These are phyloP conservation scores for Talaromyces rugulosus DNA, from an alignment of 2,329 filamentous ascomycete species.

Conservation along the genomic window DNA sequence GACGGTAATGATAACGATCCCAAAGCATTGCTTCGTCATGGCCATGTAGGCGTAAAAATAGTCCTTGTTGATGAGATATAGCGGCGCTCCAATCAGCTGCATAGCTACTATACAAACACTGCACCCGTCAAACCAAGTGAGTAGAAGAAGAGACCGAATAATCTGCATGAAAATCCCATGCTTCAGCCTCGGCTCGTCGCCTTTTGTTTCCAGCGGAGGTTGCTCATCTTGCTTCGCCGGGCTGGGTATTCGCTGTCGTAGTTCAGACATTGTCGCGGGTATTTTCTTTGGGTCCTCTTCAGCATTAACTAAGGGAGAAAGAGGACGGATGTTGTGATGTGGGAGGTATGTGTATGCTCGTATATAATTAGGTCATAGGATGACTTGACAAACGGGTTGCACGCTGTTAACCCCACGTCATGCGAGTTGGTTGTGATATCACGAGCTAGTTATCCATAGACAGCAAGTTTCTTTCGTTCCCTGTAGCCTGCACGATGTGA, in stretches of 20 bases:
- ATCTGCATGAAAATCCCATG: slow-evolving; percentile 44
- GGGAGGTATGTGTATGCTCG: neutral
- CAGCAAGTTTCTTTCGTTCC: neutral
- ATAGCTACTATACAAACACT: slow-evolving; percentile 46
- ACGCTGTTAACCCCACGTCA: neutral
- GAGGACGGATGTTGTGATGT: neutral
- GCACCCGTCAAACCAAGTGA: slow-evolving; percentile 43
- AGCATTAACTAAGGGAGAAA: neutral
- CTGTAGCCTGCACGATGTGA: neutral
- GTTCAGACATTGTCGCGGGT: slow-evolving; percentile 25
- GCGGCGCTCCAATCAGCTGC: slow-evolving; percentile 57
- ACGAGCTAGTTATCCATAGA: neutral
- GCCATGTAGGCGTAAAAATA: slow-evolving; percentile 64
- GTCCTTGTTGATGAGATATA: slow-evolving; percentile 58
- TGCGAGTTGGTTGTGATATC: neutral
- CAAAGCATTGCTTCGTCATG: slow-evolving; percentile 62
- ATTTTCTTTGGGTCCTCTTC: neutral
- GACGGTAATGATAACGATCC: slow-evolving; percentile 57
- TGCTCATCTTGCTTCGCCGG: slow-evolving; percentile 16
- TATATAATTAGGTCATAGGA: neutral
- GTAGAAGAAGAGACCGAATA: slow-evolving; percentile 40
- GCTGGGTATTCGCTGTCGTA: slow-evolving; percentile 28
- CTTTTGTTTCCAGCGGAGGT: slow-evolving; percentile 19
- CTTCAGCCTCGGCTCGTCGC: slow-evolving; percentile 34
- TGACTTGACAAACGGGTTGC: neutral